Evolutionary conservation across 176 grass and related monocot species (phyloP).

Genomic region (Tillandsia leiboldiana): DNA sequence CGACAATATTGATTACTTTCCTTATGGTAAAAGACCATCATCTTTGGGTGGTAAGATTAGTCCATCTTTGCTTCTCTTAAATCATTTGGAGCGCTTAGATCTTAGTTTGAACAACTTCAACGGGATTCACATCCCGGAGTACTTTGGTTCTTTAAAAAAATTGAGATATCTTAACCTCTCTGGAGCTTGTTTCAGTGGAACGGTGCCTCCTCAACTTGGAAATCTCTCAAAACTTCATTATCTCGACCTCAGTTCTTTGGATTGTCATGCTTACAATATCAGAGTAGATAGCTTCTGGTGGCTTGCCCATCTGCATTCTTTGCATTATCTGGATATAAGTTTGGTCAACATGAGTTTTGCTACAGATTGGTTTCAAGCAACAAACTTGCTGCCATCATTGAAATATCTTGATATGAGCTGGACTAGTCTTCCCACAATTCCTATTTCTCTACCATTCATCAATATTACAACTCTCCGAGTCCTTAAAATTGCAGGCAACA

Average conservation of each 20-base stretch:
- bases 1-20: too few species aligned
- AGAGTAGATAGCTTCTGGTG: too few species aligned
- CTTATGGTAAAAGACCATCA: too few species aligned
- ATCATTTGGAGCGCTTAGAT: constrained; percentile 19
- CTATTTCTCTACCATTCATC: not conserved
- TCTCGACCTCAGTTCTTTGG: too few species aligned
- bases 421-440: not conserved
- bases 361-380: not conserved
- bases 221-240: too few species aligned
- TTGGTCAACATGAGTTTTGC: not conserved
- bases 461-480: not conserved
- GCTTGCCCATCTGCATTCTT: too few species aligned
- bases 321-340: constrained; percentile 4
- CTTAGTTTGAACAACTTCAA: constrained; percentile 28
- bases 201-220: too few species aligned
- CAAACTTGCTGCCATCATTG: constrained; percentile 18
- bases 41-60: too few species aligned
- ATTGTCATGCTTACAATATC: too few species aligned
- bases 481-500: too few species aligned
- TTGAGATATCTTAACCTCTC: constrained; percentile 34
- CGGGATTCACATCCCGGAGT: not conserved
- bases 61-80: constrained; percentile 13
- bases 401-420: not conserved
- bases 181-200: not conserved
- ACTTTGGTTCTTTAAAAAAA: constrained; percentile 14